phyloP scores from a whole-genome alignment of 2,329 filamentous ascomycete species.

The Alternaria tenuissima region DNA sequence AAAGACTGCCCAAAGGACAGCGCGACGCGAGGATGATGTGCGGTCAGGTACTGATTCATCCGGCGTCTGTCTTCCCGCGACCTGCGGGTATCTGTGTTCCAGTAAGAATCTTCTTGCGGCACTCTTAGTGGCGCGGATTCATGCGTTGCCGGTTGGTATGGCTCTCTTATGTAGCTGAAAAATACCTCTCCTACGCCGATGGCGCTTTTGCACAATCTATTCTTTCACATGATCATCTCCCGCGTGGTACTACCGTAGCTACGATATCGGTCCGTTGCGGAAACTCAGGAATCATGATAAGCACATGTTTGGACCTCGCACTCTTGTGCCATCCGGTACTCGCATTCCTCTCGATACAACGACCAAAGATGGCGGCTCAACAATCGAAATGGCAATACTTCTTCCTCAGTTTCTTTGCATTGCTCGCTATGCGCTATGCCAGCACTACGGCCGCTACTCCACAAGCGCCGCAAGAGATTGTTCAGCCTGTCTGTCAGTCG shows the following conservation, averaged over 20 bases:
- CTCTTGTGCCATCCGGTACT: conserved; percentile 44
- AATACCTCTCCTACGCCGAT: conserved; percentile 2
- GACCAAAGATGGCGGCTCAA: conserved; percentile 35
- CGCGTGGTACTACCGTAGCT: not conserved
- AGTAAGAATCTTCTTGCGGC: conserved; percentile 19
- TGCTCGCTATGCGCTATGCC: conserved; percentile 38
- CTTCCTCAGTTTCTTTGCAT: conserved; percentile 35
- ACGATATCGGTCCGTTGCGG: conserved; percentile 3
- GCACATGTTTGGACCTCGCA: conserved; percentile 40
- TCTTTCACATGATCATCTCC: conserved; percentile 11
- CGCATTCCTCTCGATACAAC: conserved; percentile 38
- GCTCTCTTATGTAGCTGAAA: conserved; percentile 19
- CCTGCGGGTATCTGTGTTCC: conserved; percentile 23
- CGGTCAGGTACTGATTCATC: conserved; percentile 20
- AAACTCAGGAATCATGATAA: conserved; percentile 31
- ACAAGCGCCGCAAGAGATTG: not conserved
- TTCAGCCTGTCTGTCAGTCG: conserved; percentile 30
- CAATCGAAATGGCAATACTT: conserved; percentile 39
- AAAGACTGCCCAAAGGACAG: conserved; percentile 13
- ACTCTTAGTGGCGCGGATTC: conserved; percentile 35
- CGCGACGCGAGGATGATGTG: conserved; percentile 3
- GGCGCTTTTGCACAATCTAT: conserved; percentile 6
- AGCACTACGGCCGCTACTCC: conserved; percentile 22
- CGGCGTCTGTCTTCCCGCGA: conserved; percentile 15
- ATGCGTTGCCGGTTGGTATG: conserved; percentile 26